Conservation (phyloP, 1,284 basidiomycete genomes). For the Cryptococcus deneoformans region DNA sequence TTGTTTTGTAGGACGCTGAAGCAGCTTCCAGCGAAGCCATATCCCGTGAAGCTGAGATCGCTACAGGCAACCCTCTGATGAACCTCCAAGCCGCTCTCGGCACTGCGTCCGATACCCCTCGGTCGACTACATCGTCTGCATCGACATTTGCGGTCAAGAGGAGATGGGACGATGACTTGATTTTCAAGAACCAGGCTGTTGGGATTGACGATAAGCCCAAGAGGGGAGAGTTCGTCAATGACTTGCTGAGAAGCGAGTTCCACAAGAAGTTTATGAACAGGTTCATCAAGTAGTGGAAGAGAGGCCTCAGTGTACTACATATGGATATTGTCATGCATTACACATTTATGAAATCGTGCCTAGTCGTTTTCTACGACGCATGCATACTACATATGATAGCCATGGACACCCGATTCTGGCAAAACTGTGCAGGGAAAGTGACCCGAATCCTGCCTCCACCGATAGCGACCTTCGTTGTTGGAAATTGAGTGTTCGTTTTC, state of each 20-base stretch:
- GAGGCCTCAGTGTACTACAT: background rate
- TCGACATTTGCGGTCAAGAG: constrained; percentile 76
- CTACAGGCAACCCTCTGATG: constrained; percentile 76
- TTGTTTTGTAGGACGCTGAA: constrained; percentile 61
- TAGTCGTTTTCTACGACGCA: no score
- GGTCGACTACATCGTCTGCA: constrained; percentile 57
- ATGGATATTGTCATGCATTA: constrained; percentile 6
- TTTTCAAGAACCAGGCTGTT: constrained; percentile 95
- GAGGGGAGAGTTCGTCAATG: constrained; percentile 85
- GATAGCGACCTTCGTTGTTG: no score
- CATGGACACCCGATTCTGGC: no score
- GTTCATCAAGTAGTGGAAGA: constrained; percentile 13
- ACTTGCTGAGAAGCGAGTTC: constrained; percentile 85
- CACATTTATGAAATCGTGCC: no score
- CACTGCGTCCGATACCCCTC: constrained; percentile 58
- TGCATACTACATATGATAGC: no score
- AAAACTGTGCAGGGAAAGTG: no score
- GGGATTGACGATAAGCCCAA: constrained; percentile 58
- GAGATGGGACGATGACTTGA: constrained; percentile 93
- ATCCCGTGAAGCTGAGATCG: constrained; percentile 72
- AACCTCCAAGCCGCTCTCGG: constrained; percentile 86
- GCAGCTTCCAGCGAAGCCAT: constrained; percentile 65
- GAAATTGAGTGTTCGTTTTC: no score
- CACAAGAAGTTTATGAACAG: constrained; percentile 57
- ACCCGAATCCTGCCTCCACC: no score